Evolutionary conservation across 2,329 filamentous ascomycete species (phyloP), one percentile per base, ranked within the genome.

Genomic region (Pseudodiploospora longispora): DNA sequence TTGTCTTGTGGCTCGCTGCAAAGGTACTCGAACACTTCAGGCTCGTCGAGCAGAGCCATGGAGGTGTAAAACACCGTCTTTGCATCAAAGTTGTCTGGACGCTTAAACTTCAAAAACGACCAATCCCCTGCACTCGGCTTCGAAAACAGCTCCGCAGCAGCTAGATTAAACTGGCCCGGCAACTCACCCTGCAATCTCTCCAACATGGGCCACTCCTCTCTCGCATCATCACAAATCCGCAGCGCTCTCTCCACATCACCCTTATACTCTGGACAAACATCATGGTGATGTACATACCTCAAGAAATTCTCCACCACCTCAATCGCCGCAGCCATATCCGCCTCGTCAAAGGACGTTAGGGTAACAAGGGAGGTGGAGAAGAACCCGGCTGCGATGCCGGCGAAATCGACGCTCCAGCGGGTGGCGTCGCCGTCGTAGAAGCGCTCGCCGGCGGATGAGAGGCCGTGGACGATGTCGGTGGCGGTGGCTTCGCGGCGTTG

Each of bases 231-330:
- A 55, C 88, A 95, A 29, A 91, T 60, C 1, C 61, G 60, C 6
- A 83, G 69, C 0, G 90, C 88, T 0, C 72, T 68, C 10, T 76
- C 65, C 46, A 97, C 71, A 50, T 91, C 77, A 1, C 74, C 68
- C 0, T 64, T 70, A 58, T 90, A 85, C 60, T 97, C 93, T 0
- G 85, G 83, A 56, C 89, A 95, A 10, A 94, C 91, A 33, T 85
- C 77, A 57, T 97, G 90, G 48, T 85, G 78, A 7, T 90, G 71
- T 1, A 97, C 71, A 53, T 96, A 98, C 51, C 87, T 86, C 50
- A 95, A 78, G 59, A 97, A 97, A 58, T 93, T 95, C 47, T 80
- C 78, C 35, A 96, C 72, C 1, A 94, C 78, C 31, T 76, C 73
- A 19, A 82, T 78, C 3, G 80, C 80, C 4, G 44, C 42, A n/a